These are phyloP conservation scores for Aspergillus diversus DNA, from an alignment of 495 filamentous ascomycete species.

Conservation along the genomic window DNA sequence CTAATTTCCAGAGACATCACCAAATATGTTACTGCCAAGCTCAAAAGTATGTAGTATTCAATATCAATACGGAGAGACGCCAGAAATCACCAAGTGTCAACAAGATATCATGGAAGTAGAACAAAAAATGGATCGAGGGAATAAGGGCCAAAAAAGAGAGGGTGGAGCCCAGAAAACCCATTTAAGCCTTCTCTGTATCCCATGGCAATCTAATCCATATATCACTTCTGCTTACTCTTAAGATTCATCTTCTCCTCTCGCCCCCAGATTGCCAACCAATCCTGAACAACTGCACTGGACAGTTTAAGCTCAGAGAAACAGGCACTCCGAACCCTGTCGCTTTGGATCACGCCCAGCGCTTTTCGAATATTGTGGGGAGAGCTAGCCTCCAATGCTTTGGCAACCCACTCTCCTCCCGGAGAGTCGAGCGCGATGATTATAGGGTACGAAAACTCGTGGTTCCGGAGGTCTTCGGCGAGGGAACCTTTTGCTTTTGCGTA, in stretches of 20 bases:
- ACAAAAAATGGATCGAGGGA: too few species aligned
- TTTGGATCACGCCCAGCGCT: conserved; percentile 25
- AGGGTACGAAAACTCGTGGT: conserved; percentile 35
- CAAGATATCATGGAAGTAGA: too few species aligned
- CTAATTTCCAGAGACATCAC: too few species aligned
- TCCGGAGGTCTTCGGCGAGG: conserved; percentile 37
- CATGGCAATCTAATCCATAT: conserved; percentile 18
- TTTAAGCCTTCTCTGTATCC: too few species aligned
- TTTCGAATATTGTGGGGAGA: conserved; percentile 28
- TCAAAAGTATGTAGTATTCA: too few species aligned
- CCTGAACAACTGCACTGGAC: conserved; percentile 23
- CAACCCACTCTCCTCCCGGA: conserved; percentile 25
- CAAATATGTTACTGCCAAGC: too few species aligned
- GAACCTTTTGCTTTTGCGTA: conserved; percentile 32
- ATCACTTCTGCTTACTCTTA: conserved; percentile 40
- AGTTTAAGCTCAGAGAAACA: conserved; percentile 24
- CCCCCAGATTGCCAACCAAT: conserved; percentile 26
- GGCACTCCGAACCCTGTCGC: conserved; percentile 20
- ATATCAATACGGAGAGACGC: too few species aligned
- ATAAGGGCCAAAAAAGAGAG: too few species aligned
- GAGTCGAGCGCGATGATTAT: conserved; percentile 33
- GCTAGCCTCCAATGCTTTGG: conserved; percentile 17
- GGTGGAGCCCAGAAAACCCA: too few species aligned
- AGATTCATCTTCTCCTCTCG: conserved; percentile 29
- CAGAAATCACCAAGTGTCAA: too few species aligned